Conservation (phyloP, 345 rosid species). For the Gossypium herbaceum region DNA sequence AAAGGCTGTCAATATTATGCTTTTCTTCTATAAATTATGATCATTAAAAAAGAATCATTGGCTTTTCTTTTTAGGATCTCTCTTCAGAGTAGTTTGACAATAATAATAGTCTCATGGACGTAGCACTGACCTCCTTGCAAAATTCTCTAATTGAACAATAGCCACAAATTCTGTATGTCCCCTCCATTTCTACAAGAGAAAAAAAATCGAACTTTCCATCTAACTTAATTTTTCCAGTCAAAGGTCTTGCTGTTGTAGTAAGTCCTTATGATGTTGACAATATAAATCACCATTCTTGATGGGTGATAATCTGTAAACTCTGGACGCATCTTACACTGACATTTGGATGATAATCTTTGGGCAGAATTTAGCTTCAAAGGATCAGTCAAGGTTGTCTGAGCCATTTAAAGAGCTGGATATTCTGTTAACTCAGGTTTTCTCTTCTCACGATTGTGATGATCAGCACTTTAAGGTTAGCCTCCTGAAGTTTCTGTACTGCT, state of each 20-base stretch:
- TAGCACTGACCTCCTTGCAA: not conserved
- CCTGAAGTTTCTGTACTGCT: conserved; percentile 6
- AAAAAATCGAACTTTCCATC: not conserved
- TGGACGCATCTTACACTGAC: conserved; percentile 1
- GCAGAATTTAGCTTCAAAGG: conserved; percentile 78
- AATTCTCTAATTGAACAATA: conserved; percentile 8
- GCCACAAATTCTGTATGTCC: not conserved
- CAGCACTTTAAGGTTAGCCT: conserved; percentile 8
- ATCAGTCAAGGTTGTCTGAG: conserved; percentile 70
- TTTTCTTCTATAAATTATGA: not conserved
- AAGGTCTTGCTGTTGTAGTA: not conserved
- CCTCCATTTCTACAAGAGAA: not conserved
- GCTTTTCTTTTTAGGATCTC: not conserved
- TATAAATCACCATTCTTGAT: not conserved
- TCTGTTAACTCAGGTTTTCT: conserved; percentile 69
- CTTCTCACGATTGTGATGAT: conserved; percentile 19
- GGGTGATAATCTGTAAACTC: not conserved
- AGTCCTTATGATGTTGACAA: not conserved
- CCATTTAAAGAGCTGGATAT: conserved; percentile 86
- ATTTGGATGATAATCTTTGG: conserved; percentile 13
- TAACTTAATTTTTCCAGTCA: not conserved
- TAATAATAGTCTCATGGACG: not conserved
- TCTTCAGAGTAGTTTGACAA: not conserved
- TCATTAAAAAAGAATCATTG: not conserved
- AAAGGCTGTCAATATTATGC: not conserved